These are phyloP conservation scores for Pleurozium schreberi DNA, from an alignment of 225 moss, liverwort and hornwort species.

Conservation along the genomic window DNA sequence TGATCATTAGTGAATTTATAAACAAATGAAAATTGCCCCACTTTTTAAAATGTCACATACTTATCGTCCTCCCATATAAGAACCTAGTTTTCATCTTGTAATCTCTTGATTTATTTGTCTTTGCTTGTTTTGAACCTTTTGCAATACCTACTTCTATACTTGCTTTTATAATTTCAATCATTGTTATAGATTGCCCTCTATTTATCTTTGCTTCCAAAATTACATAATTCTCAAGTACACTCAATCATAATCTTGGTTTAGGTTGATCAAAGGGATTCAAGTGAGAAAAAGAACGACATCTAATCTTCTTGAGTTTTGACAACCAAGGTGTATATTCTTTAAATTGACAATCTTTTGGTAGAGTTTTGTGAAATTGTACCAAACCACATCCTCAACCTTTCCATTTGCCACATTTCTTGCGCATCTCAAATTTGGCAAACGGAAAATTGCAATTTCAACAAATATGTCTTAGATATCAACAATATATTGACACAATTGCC, in stretches of 20 bases:
- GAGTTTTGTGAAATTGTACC: not conserved
- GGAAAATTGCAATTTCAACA: not conserved
- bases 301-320: not conserved
- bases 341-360: not conserved
- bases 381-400: not conserved
- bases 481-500: not conserved
- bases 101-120: too few species aligned
- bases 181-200: too few species aligned
- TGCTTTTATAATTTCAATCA: too few species aligned
- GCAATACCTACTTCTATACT: too few species aligned
- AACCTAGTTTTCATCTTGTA: too few species aligned
- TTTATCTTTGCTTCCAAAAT: too few species aligned
- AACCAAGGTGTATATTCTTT: not conserved
- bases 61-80: too few species aligned
- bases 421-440: not conserved
- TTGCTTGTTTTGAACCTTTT: too few species aligned
- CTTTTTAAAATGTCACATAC: too few species aligned
- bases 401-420: not conserved
- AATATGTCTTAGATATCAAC: not conserved
- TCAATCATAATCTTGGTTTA: not conserved
- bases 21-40: too few species aligned
- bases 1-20: too few species aligned
- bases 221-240: rapidly evolving
- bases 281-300: not conserved
- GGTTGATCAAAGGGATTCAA: not conserved